phyloP scores from a whole-genome alignment of 2,329 filamentous ascomycete genomes.

The Aureobasidium musti region DNA sequence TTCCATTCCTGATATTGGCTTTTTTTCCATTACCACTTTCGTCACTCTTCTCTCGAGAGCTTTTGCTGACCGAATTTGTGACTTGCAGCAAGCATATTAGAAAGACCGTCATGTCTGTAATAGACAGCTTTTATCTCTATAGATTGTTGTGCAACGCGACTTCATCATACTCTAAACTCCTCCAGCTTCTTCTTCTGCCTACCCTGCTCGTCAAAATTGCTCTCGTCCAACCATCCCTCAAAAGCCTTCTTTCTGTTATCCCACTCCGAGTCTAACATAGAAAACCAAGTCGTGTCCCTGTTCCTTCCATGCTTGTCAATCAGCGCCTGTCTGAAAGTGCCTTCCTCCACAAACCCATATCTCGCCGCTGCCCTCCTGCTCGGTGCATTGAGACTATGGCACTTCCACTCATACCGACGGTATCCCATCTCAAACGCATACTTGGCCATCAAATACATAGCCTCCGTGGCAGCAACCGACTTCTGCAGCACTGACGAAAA shows the following conservation, averaged over 20 bases:
- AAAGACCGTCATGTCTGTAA: not conserved
- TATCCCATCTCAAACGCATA: conserved; percentile 59
- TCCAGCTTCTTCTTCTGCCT: conserved; percentile 54
- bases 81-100: not conserved
- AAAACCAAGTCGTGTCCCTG: conserved; percentile 63
- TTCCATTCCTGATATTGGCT: conserved; percentile 15
- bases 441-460: conserved; percentile 57
- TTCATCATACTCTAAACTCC: conserved; percentile 37
- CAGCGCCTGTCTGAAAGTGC: conserved; percentile 63
- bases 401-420: conserved; percentile 65
- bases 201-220: conserved; percentile 59
- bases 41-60: not conserved
- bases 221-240: conserved; percentile 56
- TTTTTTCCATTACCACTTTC: not conserved
- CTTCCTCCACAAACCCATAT: conserved; percentile 62
- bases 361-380: conserved; percentile 58
- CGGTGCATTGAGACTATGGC: conserved; percentile 58
- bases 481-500: conserved; percentile 55
- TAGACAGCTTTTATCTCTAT: not conserved
- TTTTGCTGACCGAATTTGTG: not conserved
- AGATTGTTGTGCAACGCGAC: not conserved
- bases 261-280: conserved; percentile 63
- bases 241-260: conserved; percentile 49
- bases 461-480: conserved; percentile 60
- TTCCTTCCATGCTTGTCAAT: conserved; percentile 56